phyloP scores from a whole-genome alignment of 1,139 yeast genomes.

The Kluyveromyces marxianus region DNA sequence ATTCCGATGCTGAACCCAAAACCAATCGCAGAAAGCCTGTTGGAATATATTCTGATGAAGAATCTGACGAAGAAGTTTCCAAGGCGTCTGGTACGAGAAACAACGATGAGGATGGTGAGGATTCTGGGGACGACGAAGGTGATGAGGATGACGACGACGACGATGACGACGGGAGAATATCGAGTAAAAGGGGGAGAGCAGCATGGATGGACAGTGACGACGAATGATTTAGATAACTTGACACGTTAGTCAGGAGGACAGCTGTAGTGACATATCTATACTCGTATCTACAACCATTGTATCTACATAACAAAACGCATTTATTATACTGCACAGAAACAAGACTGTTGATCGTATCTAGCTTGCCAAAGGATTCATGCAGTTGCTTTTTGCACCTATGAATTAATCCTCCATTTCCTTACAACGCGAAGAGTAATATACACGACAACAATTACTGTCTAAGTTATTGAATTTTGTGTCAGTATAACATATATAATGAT shows the following conservation, averaged over 20 bases:
- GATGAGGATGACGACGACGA: no score
- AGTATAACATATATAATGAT: no score
- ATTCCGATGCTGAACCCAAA: constrained; percentile 18
- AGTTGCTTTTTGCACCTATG: no score
- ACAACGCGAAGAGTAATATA: no score
- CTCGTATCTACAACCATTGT: not conserved
- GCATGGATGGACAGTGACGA: constrained; percentile 28
- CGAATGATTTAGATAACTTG: constrained; percentile 13
- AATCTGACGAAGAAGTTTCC: constrained; percentile 25
- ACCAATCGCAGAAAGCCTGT: constrained; percentile 16
- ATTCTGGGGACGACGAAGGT: no score
- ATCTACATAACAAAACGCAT: not conserved
- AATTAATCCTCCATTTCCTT: no score
- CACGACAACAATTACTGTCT: no score
- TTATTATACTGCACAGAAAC: no score
- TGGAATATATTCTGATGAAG: constrained; percentile 31
- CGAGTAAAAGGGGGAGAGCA: constrained; percentile 22
- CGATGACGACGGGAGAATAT: constrained; percentile 27
- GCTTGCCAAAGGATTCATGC: no score
- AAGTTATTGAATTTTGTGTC: no score
- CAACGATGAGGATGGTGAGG: no score
- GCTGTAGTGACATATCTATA: not conserved
- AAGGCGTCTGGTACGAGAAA: constrained; percentile 5
- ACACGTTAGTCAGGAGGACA: not conserved
- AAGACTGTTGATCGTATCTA: no score